These are phyloP conservation scores for Kalanchoe fedtschenkoi DNA, from an alignment of 164 flowering plant genomes.

Conservation along the genomic window DNA sequence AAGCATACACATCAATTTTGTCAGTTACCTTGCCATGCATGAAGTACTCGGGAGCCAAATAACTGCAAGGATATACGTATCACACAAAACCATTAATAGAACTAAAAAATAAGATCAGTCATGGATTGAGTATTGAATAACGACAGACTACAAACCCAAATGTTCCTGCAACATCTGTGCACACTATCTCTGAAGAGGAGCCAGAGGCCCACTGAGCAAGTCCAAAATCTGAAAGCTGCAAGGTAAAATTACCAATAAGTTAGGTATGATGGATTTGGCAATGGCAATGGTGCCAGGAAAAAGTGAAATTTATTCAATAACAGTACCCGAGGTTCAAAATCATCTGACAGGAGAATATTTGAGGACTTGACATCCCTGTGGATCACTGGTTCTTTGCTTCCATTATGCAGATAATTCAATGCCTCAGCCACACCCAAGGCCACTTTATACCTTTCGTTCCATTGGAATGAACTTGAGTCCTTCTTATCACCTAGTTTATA, in stretches of 20 bases:
- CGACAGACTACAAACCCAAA: constrained; percentile 58
- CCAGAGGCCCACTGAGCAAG: constrained; percentile 78
- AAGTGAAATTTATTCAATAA: neutral
- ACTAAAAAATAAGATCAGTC: neutral
- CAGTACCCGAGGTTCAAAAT: constrained; percentile 67
- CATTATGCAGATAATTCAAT: constrained; percentile 62
- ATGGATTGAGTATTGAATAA: neutral
- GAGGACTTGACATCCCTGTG: constrained; percentile 98
- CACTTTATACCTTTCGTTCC: constrained; percentile 78
- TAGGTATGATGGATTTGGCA: neutral
- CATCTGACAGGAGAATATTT: constrained; percentile 74
- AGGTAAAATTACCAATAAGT: constrained; percentile 6
- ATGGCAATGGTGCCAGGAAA: neutral
- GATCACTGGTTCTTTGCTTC: constrained; percentile 52
- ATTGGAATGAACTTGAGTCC: constrained; percentile 39
- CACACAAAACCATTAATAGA: neutral
- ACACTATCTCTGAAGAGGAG: constrained; percentile 49
- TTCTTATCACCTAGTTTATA: constrained; percentile 33
- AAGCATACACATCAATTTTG: constrained; percentile 6
- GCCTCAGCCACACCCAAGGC: constrained; percentile 93
- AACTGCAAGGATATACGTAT: neutral
- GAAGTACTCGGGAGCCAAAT: constrained; percentile 7
- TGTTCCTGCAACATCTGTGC: constrained; percentile 89
- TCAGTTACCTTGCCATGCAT: constrained; percentile 8
- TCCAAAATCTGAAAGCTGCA: constrained; percentile 94